Evolutionary conservation across 805 yeast genomes (phyloP).

Genomic region (Kodamaea restingae): DNA sequence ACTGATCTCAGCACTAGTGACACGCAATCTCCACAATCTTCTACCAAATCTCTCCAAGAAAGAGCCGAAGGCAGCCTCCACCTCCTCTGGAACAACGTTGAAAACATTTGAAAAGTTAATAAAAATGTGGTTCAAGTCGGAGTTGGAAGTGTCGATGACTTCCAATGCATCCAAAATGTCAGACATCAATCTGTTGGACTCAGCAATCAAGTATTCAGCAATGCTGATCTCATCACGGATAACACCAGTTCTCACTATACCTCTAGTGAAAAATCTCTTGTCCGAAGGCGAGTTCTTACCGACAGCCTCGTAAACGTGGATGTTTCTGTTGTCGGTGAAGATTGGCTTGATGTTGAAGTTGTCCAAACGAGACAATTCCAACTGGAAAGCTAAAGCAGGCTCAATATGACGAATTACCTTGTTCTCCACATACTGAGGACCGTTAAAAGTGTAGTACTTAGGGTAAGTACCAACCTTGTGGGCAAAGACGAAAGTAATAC

Average conservation of each 20-base stretch:
- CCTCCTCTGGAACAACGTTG: conserved; percentile 91
- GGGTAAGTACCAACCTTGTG: conserved; percentile 84
- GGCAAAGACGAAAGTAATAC: conserved; percentile 88
- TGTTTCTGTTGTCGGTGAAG: conserved; percentile 93
- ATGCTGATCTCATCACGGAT: conserved; percentile 90
- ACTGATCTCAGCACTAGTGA: conserved; percentile 95
- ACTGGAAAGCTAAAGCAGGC: conserved; percentile 96
- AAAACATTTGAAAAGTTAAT: conserved; percentile 95
- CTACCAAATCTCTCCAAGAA: conserved; percentile 97
- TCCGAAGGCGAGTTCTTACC: conserved; percentile 93
- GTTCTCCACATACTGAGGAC: conserved; percentile 82
- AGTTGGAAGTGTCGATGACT: conserved; percentile 88
- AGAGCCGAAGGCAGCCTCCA: conserved; percentile 95
- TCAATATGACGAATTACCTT: conserved; percentile 95
- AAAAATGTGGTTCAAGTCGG: conserved; percentile 95
- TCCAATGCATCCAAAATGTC: conserved; percentile 94
- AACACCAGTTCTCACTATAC: conserved; percentile 93
- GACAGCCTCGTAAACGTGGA: conserved; percentile 94
- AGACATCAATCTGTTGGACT: conserved; percentile 92
- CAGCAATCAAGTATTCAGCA: conserved; percentile 91
- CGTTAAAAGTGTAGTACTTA: conserved; percentile 91
- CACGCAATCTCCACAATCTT: conserved; percentile 93
- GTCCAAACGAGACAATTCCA: conserved; percentile 89
- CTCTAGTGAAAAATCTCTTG: conserved; percentile 94
- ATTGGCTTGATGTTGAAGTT: conserved; percentile 94